Evolutionary conservation across 2,329 filamentous ascomycete species (phyloP).

Genomic region (Xylaria sp.): DNA sequence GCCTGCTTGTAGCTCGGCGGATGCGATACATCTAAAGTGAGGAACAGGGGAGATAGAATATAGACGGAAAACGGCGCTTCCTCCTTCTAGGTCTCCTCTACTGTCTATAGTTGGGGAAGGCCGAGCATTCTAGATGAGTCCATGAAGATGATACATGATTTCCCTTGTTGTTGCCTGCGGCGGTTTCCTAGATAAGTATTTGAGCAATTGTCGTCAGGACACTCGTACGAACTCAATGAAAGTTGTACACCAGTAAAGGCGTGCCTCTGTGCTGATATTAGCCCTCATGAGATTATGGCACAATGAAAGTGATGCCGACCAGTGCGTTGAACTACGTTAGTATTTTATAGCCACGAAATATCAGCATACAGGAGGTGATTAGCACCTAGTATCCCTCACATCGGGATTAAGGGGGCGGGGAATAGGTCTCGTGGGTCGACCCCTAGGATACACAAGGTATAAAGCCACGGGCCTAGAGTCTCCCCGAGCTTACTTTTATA

Average conservation of each 20-base stretch:
- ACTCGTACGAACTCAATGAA: neutral
- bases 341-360: no score
- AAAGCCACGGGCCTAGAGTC: no score
- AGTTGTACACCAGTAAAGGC: neutral
- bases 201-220: neutral
- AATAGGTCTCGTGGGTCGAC: no score
- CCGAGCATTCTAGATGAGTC: neutral
- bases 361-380: no score
- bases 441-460: no score
- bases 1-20: slow-evolving; percentile 49
- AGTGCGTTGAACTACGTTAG: no score
- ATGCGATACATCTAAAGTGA: slow-evolving; percentile 51
- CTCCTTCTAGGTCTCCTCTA: neutral
- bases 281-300: no score
- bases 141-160: neutral
- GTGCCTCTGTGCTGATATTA: neutral
- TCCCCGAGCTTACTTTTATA: no score
- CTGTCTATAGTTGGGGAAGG: neutral
- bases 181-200: neutral
- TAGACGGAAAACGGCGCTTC: neutral
- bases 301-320: no score
- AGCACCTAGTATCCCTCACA: no score
- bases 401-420: no score
- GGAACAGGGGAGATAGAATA: neutral
- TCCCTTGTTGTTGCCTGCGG: neutral